A percentile compares a stretch with the other conserved stretches of the same genome.
These are phyloP conservation scores for Mortierella sp. DNA, from an alignment of 371 early-diverging fungal genomes.

Conservation along the genomic window DNA sequence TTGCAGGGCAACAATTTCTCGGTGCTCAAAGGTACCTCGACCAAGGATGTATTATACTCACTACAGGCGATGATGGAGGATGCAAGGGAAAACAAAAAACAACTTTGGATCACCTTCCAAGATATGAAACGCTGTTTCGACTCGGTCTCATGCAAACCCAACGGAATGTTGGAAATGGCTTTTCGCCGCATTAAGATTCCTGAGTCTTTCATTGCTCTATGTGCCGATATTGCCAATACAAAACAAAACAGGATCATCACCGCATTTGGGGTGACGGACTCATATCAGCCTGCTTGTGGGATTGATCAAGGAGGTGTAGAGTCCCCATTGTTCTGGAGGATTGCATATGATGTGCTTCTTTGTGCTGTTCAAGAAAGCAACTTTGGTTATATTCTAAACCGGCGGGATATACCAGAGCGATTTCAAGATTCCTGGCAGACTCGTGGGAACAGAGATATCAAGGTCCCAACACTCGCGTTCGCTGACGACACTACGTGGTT, in stretches of 20 bases:
- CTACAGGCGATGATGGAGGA: conserved; percentile 29
- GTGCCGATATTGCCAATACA: conserved; percentile 8
- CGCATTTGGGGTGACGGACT: conserved; percentile 16
- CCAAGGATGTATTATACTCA: conserved; percentile 23
- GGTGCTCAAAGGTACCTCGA: conserved; percentile 27
- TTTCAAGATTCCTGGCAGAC: not conserved
- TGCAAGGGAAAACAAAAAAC: conserved; percentile 15
- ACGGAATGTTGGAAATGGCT: conserved; percentile 15
- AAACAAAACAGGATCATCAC: conserved; percentile 27
- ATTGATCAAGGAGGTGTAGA: conserved; percentile 31
- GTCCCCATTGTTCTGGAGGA: conserved; percentile 16
- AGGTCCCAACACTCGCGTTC: not conserved
- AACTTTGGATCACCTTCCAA: conserved; percentile 26
- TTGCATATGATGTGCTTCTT: conserved; percentile 22
- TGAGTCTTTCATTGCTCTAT: conserved; percentile 4
- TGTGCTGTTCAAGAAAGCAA: conserved; percentile 1
- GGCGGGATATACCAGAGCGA: no score
- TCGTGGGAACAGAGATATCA: not conserved
- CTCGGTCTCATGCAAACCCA: conserved; percentile 18
- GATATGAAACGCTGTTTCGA: conserved; percentile 36
- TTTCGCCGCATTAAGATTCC: conserved; percentile 9
- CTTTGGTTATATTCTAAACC: conserved; percentile 2
- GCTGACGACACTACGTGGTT: conserved; percentile 6
- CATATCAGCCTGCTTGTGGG: conserved; percentile 15
- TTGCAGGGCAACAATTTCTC: conserved; percentile 26